phyloP scores from a whole-genome alignment of 2,329 filamentous ascomycete species.

The Colletotrichum kahawae region DNA sequence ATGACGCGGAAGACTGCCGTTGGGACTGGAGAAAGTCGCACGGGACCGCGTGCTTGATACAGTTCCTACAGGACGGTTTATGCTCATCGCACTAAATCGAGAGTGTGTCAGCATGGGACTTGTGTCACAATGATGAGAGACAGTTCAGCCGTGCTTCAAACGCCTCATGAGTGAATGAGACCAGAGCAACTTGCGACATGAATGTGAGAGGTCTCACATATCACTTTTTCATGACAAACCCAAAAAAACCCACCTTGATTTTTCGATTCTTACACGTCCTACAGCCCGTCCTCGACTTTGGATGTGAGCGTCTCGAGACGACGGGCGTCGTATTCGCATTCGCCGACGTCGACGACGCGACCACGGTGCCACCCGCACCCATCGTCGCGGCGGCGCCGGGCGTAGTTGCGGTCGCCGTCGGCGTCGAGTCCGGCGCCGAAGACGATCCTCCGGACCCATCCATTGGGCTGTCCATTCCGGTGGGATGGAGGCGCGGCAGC shows the following conservation, averaged over 20 bases:
- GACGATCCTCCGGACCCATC: constrained; percentile 18
- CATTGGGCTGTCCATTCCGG: constrained; percentile 19
- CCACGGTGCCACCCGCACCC: background rate
- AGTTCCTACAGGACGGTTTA: constrained; percentile 30
- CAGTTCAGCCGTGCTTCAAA: background rate
- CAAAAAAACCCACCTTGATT: constrained; percentile 41
- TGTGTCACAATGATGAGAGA: background rate
- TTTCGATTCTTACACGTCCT: constrained; percentile 60
- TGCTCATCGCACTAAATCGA: constrained; percentile 29
- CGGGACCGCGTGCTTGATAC: constrained; percentile 30
- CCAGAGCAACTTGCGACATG: background rate
- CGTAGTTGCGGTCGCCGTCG: constrained; percentile 12
- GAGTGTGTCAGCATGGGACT: background rate
- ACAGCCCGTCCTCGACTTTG: constrained; percentile 59
- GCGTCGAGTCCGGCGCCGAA: constrained; percentile 16
- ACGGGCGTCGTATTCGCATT: background rate
- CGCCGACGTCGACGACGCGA: background rate
- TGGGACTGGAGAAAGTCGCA: constrained; percentile 29
- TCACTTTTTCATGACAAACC: background rate
- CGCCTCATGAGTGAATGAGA: background rate
- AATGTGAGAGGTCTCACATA: background rate
- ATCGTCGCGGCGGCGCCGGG: background rate
- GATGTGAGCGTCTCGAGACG: constrained; percentile 55
- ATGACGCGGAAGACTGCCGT: constrained; percentile 11
- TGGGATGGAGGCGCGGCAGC: background rate